Evolutionary conservation across 1,284 basidiomycete genomes (phyloP), one percentile per base, ranked within the genome.

Genomic region (Ceratobasidium sp.): DNA sequence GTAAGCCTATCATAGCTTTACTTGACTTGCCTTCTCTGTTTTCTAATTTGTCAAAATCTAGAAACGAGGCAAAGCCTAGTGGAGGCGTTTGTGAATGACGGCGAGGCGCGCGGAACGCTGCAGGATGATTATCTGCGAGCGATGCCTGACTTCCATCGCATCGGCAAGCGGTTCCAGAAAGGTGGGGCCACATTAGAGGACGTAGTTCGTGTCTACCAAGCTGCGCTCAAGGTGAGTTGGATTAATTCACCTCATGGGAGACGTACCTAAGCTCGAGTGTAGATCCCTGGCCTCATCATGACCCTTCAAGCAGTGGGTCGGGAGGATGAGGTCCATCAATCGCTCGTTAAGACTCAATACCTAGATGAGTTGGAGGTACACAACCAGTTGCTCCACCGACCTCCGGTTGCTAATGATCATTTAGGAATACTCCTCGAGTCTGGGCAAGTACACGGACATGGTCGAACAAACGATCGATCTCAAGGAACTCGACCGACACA

Each of bases 401-500:
- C 46, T 32, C 59, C 47, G 64, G 72, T 18, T 50, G n/a, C 18
- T 49, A 9, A 28, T 30, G 21, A 38, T 38, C n/a, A 28, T 18
- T 4, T 76, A 95, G 93, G 85, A 90, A 77, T 86, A 88, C 77
- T 83, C 87, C 30, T 81, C 80, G 0, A 89, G 84, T 72, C 86
- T 98, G 3, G 84, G 85, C 13, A 94, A 95, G 78, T 96, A 96
- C 77, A 85, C 88, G 4, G 94, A 96, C 77, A 96, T 99, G 91
- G 96, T 99, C 2, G 95, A 98, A 81, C 90, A 94, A 73, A 98
- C 97, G 0, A 88, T 99, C 52, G 98, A 99, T 78, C 87, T 98
- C 21, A 89, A 92, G 57, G 91, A 97, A 77, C 86, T 98, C 8
- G 78, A 82, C 84, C 91, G 79, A 83, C 95, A 98, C 82, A 93